Evolutionary conservation across 495 filamentous ascomycete species (phyloP), one percentile per base, ranked within the genome.

Genomic region (Tuber melanosporum): DNA sequence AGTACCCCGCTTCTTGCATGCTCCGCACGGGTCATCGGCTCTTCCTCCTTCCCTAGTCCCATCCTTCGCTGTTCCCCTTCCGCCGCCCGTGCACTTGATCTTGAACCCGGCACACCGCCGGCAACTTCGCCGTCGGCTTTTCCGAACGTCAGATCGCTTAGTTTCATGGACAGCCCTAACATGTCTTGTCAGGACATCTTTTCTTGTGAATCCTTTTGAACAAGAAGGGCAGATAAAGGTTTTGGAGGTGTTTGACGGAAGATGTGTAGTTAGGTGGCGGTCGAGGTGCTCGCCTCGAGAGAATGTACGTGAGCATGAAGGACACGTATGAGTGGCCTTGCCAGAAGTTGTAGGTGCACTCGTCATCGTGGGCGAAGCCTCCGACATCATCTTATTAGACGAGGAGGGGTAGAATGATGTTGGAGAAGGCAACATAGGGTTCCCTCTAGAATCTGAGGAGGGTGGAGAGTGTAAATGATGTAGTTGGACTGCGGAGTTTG

Each of bases 101-200:
- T 83, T 83, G 49, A 83, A 83, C 62, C 76, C 75, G 19, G 82
- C 82, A 49, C 82, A 83, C 71, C 82, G 72, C 41, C 80, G 78
- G 73, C 82, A 83, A 70, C 82, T 83, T 36, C 82, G 79, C 3
- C 82, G 74, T 69, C 82, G 79, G 44, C 82, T 83, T 36, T 82
- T 83, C 26, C 82, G 74, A 44, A 83, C 76, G 12, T 83, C 82
- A 9, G 82, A 74, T 10, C 79, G 73, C 49, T 83, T 83, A 1
- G 82, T 83, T 72, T 83, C 82, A 52, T 83, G 82, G 8, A 83
- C 82, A 26, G 82, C 82, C 57, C 82, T 78, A 71, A 83, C 74
- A 44, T 83, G 82, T 66, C 82, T 72, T 1, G 82, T 83, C 72
- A 83, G 41, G 41, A 83, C 82, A 73, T 83, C 82, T 46, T 83